Evolutionary conservation across 2,329 filamentous ascomycete genomes (phyloP).

Genomic region (Pseudocercospora musae): DNA sequence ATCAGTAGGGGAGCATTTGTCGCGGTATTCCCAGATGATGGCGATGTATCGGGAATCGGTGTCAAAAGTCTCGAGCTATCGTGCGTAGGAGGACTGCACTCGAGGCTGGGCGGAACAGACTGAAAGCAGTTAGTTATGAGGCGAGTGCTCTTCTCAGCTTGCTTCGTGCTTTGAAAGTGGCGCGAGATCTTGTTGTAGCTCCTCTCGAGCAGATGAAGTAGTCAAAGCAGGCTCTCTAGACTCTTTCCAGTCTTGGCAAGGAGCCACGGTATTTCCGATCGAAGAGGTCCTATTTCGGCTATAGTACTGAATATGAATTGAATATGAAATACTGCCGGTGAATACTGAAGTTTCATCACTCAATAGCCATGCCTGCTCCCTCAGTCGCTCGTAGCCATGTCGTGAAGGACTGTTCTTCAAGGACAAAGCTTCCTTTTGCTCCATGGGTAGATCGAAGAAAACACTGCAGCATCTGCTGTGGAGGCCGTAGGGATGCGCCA

Average conservation of each 20-base stretch:
- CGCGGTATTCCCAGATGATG: too few relatives aligned
- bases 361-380: too few relatives aligned
- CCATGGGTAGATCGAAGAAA: constrained; percentile 23
- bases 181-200: not conserved
- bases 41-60: too few relatives aligned
- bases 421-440: constrained; percentile 21
- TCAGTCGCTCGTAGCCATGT: constrained; percentile 19
- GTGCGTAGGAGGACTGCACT: not conserved
- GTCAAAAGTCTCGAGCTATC: not conserved
- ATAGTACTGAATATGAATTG: too few relatives aligned
- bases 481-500: constrained; percentile 35
- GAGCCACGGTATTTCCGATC: too few relatives aligned
- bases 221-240: too few relatives aligned
- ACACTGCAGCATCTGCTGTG: constrained; percentile 20
- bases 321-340: too few relatives aligned
- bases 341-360: too few relatives aligned
- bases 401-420: constrained; percentile 25
- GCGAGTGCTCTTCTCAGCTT: not conserved
- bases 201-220: not conserved
- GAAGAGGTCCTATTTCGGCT: too few relatives aligned
- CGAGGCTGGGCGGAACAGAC: not conserved
- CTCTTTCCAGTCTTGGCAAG: too few relatives aligned
- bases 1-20: not conserved
- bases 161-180: not conserved
- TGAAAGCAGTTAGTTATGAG: not conserved